Percentiles rank a stretch among this genome's conserved stretches.
Conservation (phyloP, 305 asterid species). For the Fraxinus albicans region DNA sequence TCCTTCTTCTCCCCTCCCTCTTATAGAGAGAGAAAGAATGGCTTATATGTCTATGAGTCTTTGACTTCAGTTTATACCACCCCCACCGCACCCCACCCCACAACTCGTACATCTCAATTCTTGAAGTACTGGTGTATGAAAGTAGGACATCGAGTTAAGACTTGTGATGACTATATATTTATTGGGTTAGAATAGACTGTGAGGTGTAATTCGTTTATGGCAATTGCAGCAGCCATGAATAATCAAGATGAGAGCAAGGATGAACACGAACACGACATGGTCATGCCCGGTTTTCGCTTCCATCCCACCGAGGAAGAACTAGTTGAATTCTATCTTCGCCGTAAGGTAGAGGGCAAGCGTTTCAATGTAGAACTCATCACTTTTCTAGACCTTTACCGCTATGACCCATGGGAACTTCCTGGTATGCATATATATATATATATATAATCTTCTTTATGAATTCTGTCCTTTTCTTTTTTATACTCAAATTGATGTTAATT, state of each 20-base stretch:
- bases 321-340: slow-evolving; percentile 88
- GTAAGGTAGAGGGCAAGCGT: slow-evolving; percentile 95
- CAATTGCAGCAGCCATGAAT: slow-evolving; percentile 52
- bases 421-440: slow-evolving; percentile 31
- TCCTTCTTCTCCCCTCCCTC: background rate
- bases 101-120: slow-evolving; percentile 23
- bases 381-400: slow-evolving; percentile 81
- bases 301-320: slow-evolving; percentile 93
- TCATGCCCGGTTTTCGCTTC: slow-evolving; percentile 93
- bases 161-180: background rate
- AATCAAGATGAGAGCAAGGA: slow-evolving; percentile 32
- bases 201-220: slow-evolving; percentile 33
- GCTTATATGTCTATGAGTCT: background rate
- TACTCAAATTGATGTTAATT: background rate
- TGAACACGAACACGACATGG: slow-evolving; percentile 73
- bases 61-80: background rate
- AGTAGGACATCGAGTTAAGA: background rate
- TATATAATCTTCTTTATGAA: background rate
- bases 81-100: background rate
- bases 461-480: background rate
- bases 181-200: background rate
- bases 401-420: slow-evolving; percentile 97
- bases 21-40: background rate
- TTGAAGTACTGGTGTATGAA: background rate
- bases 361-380: slow-evolving; percentile 93